phyloP scores from a whole-genome alignment of 23 red algal species.

The Gracilaria gracilis region DNA sequence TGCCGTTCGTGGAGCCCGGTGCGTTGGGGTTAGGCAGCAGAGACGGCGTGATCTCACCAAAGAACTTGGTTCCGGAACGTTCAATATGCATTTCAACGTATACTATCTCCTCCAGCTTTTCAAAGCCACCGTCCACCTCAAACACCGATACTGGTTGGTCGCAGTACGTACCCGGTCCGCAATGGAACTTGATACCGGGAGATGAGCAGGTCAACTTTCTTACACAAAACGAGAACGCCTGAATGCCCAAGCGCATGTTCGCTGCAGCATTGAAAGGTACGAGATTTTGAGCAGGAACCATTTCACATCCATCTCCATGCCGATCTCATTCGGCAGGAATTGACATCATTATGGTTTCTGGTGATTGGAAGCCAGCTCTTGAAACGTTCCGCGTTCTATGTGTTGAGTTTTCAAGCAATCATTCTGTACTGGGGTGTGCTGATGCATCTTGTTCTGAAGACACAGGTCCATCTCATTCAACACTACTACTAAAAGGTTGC shows the following conservation, averaged over 20 bases:
- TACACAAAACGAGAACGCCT: constrained; percentile 51
- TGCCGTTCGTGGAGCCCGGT: constrained; percentile 94
- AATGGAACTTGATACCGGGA: constrained; percentile 99
- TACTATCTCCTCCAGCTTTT: constrained; percentile 97
- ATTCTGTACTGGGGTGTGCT: neutral
- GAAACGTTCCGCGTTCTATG: constrained; percentile 13
- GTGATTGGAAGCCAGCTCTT: constrained; percentile 24
- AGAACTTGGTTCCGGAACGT: constrained; percentile 95
- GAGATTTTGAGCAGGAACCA: constrained; percentile 44
- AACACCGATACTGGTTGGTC: constrained; percentile 85
- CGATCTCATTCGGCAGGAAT: constrained; percentile 26
- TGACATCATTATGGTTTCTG: neutral
- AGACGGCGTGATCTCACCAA: constrained; percentile 95
- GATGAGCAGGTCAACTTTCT: constrained; percentile 89
- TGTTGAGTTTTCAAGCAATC: constrained; percentile 23
- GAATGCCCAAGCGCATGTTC: constrained; percentile 27
- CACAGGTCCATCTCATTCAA: neutral
- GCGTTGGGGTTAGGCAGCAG: constrained; percentile 85
- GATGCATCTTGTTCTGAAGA: constrained; percentile 45
- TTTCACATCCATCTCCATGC: constrained; percentile 53
- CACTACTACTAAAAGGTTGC: neutral
- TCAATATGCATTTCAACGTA: constrained; percentile 97
- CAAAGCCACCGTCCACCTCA: constrained; percentile 95
- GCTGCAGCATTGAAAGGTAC: neutral
- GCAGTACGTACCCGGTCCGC: constrained; percentile 93